Evolutionary conservation across 2,329 filamentous ascomycete species (phyloP), one percentile per base, ranked within the genome.

Genomic region (Nigrospora osmanthi): DNA sequence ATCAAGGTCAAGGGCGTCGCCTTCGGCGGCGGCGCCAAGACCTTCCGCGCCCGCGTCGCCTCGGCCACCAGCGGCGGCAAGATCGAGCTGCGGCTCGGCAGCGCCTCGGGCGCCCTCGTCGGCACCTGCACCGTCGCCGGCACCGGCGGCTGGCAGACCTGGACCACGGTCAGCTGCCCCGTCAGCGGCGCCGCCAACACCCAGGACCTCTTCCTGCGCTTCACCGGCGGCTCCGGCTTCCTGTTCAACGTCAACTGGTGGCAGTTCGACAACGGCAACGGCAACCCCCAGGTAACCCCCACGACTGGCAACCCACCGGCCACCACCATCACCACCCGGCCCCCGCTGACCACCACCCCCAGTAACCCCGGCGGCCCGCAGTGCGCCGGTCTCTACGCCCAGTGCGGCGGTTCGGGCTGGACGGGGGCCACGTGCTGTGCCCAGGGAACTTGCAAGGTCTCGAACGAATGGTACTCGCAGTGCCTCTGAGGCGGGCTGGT

Each of bases 1-100:
- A 55, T 62, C 51, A 62, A 61, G 49, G 54, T 61, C 44, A 52
- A 52, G 35, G 60, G 60, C 30, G 60, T 61, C 19, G 54, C 47
- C 6, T 62, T 62, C 36, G 58, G 59, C 36, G 30, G 16, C 17
- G 58, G 58, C 5, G 56, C 59, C 6, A 46, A 40, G 14, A 50
- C 51, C 1, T 53, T 61, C 33, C 47, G 45, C 30, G 54, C 54
- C 15, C 51, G 57, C n/a, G 56, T 61, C 11, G 50, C 58, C 10
- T 55, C 58, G 3, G 54, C 50, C 10, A 46, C 35, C 14, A 49
- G 42, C 40, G 57, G 56, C 13, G 56, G 54, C 28, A 53, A 50
- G 23, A 58, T 61, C 34, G 58, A 60, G 49, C 41, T 61, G 13
- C 53, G 58, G 6, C 43, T 61, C 40, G 58, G 54, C 14, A 53